These are phyloP conservation scores for Hansenula lynferdii DNA, from an alignment of 1,139 yeast species.

Conservation along the genomic window DNA sequence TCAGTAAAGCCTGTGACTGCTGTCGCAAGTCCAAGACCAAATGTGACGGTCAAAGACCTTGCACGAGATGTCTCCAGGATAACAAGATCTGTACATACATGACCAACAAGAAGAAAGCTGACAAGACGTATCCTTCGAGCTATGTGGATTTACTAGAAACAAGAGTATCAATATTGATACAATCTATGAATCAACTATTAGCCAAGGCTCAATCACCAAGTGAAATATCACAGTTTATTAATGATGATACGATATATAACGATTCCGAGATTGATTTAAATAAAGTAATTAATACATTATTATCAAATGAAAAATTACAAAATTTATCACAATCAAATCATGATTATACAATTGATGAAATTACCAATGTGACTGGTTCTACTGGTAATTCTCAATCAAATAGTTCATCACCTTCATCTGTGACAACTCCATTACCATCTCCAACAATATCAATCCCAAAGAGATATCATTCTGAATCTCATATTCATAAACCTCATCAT, in stretches of 20 bases:
- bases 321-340: constrained; percentile 20
- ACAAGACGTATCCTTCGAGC: constrained; percentile 62
- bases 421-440: neutral
- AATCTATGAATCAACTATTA: constrained; percentile 41
- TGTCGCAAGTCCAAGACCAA: constrained; percentile 72
- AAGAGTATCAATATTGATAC: constrained; percentile 55
- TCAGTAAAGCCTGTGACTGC: constrained; percentile 78
- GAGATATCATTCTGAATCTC: neutral
- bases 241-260: constrained; percentile 14
- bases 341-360: constrained; percentile 17
- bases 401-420: neutral
- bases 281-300: constrained; percentile 17
- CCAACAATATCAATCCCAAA: neutral
- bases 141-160: constrained; percentile 71
- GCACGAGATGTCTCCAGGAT: constrained; percentile 62
- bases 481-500: neutral
- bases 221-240: constrained; percentile 12
- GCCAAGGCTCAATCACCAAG: constrained; percentile 30
- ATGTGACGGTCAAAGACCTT: constrained; percentile 77
- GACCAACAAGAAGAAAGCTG: constrained; percentile 51
- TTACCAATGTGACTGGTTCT: constrained; percentile 16
- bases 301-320: constrained; percentile 18
- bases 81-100: constrained; percentile 75
- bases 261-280: constrained; percentile 19
- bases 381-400: neutral